phyloP scores from a whole-genome alignment of 768 basidiomycete genomes.

The Candolleomyces eurysporus region DNA sequence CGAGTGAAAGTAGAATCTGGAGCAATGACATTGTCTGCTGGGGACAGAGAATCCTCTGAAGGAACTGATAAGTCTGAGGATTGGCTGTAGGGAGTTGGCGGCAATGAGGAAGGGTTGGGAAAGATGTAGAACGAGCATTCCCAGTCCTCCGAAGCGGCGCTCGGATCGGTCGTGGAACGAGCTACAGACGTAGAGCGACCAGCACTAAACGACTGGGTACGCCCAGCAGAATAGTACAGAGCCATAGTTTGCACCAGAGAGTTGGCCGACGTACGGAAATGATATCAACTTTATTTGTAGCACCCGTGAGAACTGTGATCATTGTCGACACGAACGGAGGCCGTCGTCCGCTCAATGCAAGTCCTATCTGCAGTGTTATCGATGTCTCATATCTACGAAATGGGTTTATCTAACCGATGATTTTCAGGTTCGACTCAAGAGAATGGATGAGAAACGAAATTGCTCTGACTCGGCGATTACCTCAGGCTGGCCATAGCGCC shows the following conservation, averaged over 20 bases:
- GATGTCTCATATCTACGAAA: too few species aligned
- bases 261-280: not conserved
- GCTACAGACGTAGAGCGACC: not conserved
- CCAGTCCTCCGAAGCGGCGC: not conserved
- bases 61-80: not conserved
- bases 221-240: not conserved
- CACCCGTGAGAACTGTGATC: not conserved
- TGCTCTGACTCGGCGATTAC: not conserved
- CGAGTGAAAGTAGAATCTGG: too few species aligned
- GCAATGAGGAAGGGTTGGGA: not conserved
- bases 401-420: not conserved
- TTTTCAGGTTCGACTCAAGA: not conserved
- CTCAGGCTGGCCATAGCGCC: too few species aligned
- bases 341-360: too few species aligned
- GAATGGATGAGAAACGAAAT: not conserved
- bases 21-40: not conserved
- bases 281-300: not conserved
- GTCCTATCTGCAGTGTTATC: too few species aligned
- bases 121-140: not conserved
- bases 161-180: not conserved
- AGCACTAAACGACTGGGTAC: not conserved
- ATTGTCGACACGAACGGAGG: not conserved
- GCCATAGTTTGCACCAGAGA: not conserved
- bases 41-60: not conserved
- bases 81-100: not conserved